Conservation (phyloP, 78 protist genomes). For the Mantamonas sphyraenae region DNA sequence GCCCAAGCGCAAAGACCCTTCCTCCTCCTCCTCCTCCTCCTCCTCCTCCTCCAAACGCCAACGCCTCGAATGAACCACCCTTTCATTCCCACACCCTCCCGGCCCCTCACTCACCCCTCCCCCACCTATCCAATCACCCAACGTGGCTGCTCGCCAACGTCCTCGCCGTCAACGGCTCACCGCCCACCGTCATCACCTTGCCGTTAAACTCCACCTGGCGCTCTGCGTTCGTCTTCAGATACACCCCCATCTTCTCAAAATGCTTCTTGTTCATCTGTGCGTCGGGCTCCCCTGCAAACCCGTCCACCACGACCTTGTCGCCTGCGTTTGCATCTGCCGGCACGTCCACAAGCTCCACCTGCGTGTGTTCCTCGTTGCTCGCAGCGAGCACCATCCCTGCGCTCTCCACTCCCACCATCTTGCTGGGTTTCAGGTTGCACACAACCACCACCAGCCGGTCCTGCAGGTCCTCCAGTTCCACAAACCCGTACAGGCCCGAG, state of each 20-base stretch:
- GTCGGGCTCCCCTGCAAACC: background rate
- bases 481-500: slow-evolving; percentile 16
- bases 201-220: too few species aligned
- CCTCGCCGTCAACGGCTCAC: too few species aligned
- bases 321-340: slow-evolving; percentile 22
- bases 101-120: too few species aligned
- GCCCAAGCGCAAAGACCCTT: too few species aligned
- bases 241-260: background rate
- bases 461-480: slow-evolving; percentile 5
- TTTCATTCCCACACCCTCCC: too few species aligned
- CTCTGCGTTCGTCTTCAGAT: background rate
- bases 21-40: too few species aligned
- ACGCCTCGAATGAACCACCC: too few species aligned
- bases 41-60: too few species aligned
- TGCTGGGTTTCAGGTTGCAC: slow-evolving; percentile 43
- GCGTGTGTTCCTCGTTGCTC: slow-evolving; percentile 6
- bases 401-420: slow-evolving; percentile 23
- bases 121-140: too few species aligned
- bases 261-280: background rate
- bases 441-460: slow-evolving; percentile 24
- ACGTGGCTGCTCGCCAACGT: too few species aligned
- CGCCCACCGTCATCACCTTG: too few species aligned
- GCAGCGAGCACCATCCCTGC: slow-evolving; percentile 49
- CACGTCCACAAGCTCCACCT: slow-evolving; percentile 22
- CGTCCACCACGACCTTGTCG: slow-evolving; percentile 12